Evolutionary conservation across 306 rosid species (phyloP), one percentile per base, ranked within the genome.

Genomic region (Malus sieversii): DNA sequence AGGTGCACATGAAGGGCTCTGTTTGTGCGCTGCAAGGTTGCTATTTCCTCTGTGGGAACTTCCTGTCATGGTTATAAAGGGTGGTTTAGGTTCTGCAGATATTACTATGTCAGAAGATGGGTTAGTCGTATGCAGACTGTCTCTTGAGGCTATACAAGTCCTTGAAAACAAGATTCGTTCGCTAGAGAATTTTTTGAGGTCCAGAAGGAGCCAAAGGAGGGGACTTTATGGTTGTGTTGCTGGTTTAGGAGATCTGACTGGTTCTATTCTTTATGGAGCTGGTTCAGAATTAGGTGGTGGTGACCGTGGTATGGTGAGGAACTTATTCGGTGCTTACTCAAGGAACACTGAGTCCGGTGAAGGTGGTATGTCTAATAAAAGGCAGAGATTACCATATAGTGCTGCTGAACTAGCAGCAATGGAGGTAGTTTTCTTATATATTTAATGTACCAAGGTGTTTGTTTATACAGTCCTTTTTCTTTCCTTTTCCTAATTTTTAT

Each of bases 201-300:
- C 97, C 66, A 90, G 97, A 86, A 89, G 92, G 85, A 90, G 89
- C 82, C 99, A 90, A 84, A 87, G 95, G 84, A 89, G 99, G 84
- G 99, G 99, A 29, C 97, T 95, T 71, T 95, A 95, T 81, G 99
- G 97, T 38, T 89, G 97, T 84, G 97, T 95, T 72, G 99, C 97
- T 79, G 99, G 99, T 66, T 78, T 91, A 78, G 97, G 97, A 73
- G 99, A 90, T 67, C 62, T 92, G 65, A 86, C 89, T 71, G 97
- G 99, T 83, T 92, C 97, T 55, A 90, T 95, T 84, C 89, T 95
- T 22, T 90, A 89, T 88, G 92, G 97, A 74, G 81, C 58, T 79
- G 96, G 93, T 82, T 88, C 91, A n/a, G 90, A 91, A 68, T 75
- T 89, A 77, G 91, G 88, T 77, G 91, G 88, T 61, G 88, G 89